Base-by-base conservation (phyloP, 2,329 filamentous ascomycete species). In the Aureobasidium leucospermi region DNA sequence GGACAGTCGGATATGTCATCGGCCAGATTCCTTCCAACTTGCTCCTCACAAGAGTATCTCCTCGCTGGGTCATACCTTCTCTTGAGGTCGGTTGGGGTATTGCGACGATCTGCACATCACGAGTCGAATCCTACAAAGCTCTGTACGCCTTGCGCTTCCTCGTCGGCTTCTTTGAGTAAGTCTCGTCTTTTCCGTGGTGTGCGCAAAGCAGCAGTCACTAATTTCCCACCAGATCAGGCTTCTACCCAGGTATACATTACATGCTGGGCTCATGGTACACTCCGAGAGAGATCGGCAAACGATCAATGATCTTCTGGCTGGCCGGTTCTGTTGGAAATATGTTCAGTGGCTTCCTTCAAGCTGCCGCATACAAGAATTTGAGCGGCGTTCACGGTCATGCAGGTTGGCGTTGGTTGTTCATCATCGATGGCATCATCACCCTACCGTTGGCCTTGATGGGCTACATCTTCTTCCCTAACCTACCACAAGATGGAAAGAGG, bases 181-280 rank as follows among this genome's bases (percentile, higher is more conserved):
- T 61, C 15, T 36, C 0, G 6, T 8, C 23, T 9, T 13, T 2
- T 2, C 11, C 10, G n/a, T 19, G 1, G 19, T 19, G 19, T 19
- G 8, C 9, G 10, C 19, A 6, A 11, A 42, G 49, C 23, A n/a
- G 32, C 19, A 29, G 23, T 16, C 19, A 16, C 36, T 41, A 19
- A 53, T 15, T 10, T 38, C 19, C 34, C 13, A 15, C 1, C n/a
- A 56, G 52, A 23, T 76, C 79, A 0, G 78, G 75, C 11, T 83
- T 80, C 0, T 86, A 84, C 60, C 78, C 81, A 6, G 81, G 80
- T 10, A 76, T 81, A 0, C 81, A 84, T 63, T 85, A 84, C 61
- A 79, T 85, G 60, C 74, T 85, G 0, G 82, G 83, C 1, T 80
- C 78, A 0, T 85, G 83, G 83, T 85, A 85, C 66, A 85, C 78